Base-by-base conservation (phyloP, 2,329 filamentous ascomycete species). In the Diplodia seriata region DNA sequence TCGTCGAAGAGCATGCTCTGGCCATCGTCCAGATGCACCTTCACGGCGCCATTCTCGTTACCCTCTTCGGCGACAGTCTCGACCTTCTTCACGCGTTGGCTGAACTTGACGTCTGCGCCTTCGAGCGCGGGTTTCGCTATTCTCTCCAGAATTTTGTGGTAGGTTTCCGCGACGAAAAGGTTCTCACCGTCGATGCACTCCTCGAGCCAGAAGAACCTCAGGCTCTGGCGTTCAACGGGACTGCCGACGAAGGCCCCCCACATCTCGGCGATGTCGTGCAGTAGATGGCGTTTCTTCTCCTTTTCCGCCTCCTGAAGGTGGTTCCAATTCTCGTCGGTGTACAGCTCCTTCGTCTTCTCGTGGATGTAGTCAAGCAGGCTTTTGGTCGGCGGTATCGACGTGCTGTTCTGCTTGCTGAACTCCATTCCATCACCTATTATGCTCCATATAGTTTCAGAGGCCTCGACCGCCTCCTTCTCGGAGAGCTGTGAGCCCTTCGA, bases 131-230 rank as follows among this genome's bases (percentile, higher is more conserved):
- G 85, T 64, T 83, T 82, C 0, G 88, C 84, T 49, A 92, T 83
- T 50, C 81, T 81, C 15, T 86, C 78, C n/a, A 90, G 74, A n/a
- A 90, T 86, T 67, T 83, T 83, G 33, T 82, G 80, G 74, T 89
- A 89, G 3, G 86, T 89, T 1, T 83, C 86, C 3, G 86, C 85
- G 38, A 90, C 85, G 69, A 89, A 89, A 38, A 87, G 82, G 72
- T 89, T 89, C 74, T 86, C 87, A 55, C 90, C 90, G 74, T 92
- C 90, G 64, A 93, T 89, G 71, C 89, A 91, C 77, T 93, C 90
- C 74, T 93, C 91, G 5, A 93, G 76, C 89, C 90, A 92, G 75
- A 92, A 91, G 79, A 88, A 93, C 79, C 89, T 91, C 38, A 93
- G 80, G 72, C 89, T 92, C 75, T 93, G 91, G 31, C 75, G 84